Percentiles rank a stretch among this genome's conserved stretches.
Evolutionary conservation across 1,284 basidiomycete genomes (phyloP).

Genomic region (Neolentinus lepideus): DNA sequence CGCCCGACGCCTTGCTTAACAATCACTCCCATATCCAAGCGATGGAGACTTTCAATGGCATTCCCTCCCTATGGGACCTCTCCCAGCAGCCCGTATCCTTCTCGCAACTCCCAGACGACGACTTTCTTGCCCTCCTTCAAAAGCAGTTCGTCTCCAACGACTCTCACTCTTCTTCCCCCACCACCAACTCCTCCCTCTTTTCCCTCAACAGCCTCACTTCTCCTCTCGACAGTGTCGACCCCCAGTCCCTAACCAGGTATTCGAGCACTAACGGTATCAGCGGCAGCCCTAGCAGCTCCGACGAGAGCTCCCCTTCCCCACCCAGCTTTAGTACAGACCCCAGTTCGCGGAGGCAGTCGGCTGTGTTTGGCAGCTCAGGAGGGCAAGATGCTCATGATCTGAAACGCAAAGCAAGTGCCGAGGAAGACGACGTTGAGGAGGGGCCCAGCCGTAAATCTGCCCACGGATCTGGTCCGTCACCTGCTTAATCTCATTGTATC

Average conservation of each 20-base stretch:
- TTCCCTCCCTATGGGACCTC: conserved; percentile 59
- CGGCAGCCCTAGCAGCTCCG: conserved; percentile 42
- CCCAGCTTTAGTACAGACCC: conserved; percentile 30
- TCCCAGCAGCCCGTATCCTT: conserved; percentile 47
- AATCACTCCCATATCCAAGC: conserved; percentile 6
- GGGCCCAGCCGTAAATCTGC: conserved; percentile 59
- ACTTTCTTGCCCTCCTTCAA: conserved; percentile 70
- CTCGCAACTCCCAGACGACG: conserved; percentile 65
- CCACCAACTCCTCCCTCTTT: conserved; percentile 15
- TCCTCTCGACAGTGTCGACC: conserved; percentile 40
- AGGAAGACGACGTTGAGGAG: conserved; percentile 36
- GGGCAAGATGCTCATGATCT: conserved; percentile 17
- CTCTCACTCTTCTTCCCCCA: conserved; percentile 13
- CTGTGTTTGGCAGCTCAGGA: conserved; percentile 14
- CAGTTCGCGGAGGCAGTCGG: conserved; percentile 23
- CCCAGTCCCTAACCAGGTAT: conserved; percentile 35
- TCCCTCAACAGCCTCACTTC: conserved; percentile 17
- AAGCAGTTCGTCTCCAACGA: conserved; percentile 52
- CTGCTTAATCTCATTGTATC: conserved; percentile 4
- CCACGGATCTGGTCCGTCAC: conserved; percentile 44
- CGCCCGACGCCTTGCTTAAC: neutral
- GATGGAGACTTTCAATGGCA: conserved; percentile 26
- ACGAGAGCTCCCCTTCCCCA: conserved; percentile 72
- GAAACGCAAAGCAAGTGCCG: conserved; percentile 69
- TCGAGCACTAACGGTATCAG: neutral